A percentile compares a stretch with the other conserved stretches of the same genome.
phyloP scores from a whole-genome alignment of 306 rosid species.

The Dalbergia oliveri region DNA sequence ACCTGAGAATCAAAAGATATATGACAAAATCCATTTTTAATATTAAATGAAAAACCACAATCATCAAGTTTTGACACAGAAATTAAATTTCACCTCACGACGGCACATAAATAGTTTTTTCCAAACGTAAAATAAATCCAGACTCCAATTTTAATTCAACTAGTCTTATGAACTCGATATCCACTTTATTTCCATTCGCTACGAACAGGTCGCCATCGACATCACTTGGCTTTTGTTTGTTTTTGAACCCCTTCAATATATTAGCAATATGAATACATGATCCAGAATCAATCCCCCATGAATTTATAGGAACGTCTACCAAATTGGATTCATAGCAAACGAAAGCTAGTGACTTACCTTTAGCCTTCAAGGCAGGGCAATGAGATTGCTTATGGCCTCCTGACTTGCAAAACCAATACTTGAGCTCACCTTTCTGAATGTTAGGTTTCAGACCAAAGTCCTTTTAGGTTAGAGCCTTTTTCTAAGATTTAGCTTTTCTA shows the following conservation, averaged over 20 bases:
- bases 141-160: too few relatives aligned
- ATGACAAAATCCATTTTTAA: too few relatives aligned
- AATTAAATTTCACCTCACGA: too few relatives aligned
- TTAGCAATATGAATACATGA: neutral
- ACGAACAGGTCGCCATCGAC: neutral
- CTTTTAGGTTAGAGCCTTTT: neutral
- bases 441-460: neutral
- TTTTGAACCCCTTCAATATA: neutral
- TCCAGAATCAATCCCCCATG: slow-evolving; percentile 10
- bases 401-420: neutral
- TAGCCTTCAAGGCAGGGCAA: neutral
- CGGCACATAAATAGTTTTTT: too few relatives aligned
- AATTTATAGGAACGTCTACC: neutral
- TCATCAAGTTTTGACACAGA: too few relatives aligned
- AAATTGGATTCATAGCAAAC: neutral
- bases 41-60: too few relatives aligned
- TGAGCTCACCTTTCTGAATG: neutral
- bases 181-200: neutral
- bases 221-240: neutral
- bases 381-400: neutral
- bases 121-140: too few relatives aligned
- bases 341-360: neutral
- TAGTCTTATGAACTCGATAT: too few relatives aligned
- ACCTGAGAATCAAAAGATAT: too few relatives aligned
- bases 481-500: neutral